These are phyloP conservation scores for Quercus gilva DNA, from an alignment of 306 rosid species.

Conservation along the genomic window DNA sequence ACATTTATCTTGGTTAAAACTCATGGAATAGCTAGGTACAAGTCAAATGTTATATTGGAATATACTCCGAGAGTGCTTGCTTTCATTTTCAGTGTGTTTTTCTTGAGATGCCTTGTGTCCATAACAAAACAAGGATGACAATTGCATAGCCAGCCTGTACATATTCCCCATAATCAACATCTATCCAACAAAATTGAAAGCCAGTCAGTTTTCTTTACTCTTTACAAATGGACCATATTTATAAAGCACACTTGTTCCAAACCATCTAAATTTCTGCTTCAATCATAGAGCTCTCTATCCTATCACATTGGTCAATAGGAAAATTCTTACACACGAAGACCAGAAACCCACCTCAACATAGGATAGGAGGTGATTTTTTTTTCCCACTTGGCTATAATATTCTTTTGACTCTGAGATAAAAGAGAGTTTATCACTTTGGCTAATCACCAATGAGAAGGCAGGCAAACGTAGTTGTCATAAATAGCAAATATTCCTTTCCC, in stretches of 20 bases:
- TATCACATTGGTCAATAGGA: no score
- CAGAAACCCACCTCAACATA: background rate
- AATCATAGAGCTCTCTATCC: background rate
- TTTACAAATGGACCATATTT: constrained; percentile 24
- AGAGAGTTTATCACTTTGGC: background rate
- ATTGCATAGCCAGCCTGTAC: constrained; percentile 31
- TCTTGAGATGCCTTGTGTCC: constrained; percentile 11
- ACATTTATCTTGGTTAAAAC: no score
- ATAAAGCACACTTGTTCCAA: constrained; percentile 5
- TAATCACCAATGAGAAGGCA: constrained; percentile 4
- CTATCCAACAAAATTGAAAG: background rate
- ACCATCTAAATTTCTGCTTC: constrained; percentile 14
- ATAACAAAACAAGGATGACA: constrained; percentile 22
- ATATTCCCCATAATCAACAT: constrained; percentile 11
- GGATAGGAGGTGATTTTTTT: background rate
- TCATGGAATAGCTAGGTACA: no score
- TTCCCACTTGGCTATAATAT: background rate
- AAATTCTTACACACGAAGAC: no score
- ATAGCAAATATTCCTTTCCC: constrained; percentile 6
- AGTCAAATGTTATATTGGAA: no score
- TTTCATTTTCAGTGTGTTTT: background rate
- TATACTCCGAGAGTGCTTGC: background rate
- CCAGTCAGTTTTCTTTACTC: constrained; percentile 15
- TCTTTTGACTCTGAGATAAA: background rate
- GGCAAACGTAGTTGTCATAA: background rate